Base-by-base conservation (phyloP, 2,329 filamentous ascomycete species). In the Colletotrichum zoysiae region DNA sequence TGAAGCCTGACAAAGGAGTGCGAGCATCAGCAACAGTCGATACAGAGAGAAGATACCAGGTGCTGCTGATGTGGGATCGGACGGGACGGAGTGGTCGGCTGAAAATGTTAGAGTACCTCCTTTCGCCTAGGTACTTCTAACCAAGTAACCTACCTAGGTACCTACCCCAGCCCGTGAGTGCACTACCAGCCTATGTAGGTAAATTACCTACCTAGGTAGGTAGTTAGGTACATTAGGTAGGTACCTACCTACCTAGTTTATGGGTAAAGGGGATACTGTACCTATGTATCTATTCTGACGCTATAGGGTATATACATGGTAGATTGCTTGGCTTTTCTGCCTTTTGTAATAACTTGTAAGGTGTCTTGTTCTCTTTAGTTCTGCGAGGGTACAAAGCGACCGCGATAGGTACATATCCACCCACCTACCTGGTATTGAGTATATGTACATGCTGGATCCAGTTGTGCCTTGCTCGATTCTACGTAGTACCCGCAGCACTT, bases 31-130 rank as follows among this genome's bases (percentile, higher is more conserved):
- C 42, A 65, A 38, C 18, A 62, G 50, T 30, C 20, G 51, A 64
- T 55, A 63, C 60, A 62, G 50, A 65, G 33, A 58, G 64, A 40
- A 57, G 68, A 69, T 44, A 38, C 50, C 38, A 35, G 61, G 50
- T 59, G 73, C 64, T 65, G 65, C 64, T 65, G 65, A 65, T 61
- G 46, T 61, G 55, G 57, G 50, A 64, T 65, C 53, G 68, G 68
- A 56, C 50, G 48, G 40, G 12, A 67, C 68, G 68, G 67, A 61
- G 63, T 62, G 44, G 33, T 59, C 51, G 44, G 44, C 59, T 59
- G 60, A 53, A 59, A 70, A 44, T 70, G 33, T 33, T 62, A n/a
- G 18, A 70, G 59, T 48, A 57, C 58, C 50, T 64, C n/a, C 20
- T 46, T 26, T 57, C 35, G 35, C 68, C 60, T 26, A 35, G n/a